A percentile compares a stretch with the other conserved stretches of the same genome.
phyloP scores from a whole-genome alignment of 2,329 filamentous ascomycete species.

The Trichoderma afroharzianum region DNA sequence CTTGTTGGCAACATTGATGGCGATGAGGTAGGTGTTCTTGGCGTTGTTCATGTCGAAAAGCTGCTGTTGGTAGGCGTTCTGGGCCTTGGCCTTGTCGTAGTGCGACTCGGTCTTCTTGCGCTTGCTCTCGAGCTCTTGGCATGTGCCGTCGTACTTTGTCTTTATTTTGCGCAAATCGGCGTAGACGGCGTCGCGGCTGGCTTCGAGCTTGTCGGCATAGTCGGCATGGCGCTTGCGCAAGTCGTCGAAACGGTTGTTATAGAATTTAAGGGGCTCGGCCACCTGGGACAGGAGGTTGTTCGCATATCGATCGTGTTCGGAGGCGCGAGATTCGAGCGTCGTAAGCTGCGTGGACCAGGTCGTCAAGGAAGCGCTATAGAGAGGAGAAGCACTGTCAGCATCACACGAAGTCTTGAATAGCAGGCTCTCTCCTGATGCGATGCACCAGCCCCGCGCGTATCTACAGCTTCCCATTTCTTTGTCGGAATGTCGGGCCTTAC shows the following conservation, averaged over 20 bases:
- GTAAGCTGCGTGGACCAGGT: slow-evolving; percentile 95
- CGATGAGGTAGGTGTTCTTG: slow-evolving; percentile 97
- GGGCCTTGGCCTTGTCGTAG: slow-evolving; percentile 92
- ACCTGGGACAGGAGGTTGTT: slow-evolving; percentile 75
- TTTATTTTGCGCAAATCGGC: slow-evolving; percentile 86
- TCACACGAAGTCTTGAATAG: not conserved
- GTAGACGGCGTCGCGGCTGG: slow-evolving; percentile 81
- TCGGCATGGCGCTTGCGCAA: slow-evolving; percentile 87
- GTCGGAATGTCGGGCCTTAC: slow-evolving; percentile 36
- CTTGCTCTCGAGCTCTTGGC: slow-evolving; percentile 89
- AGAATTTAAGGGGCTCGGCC: slow-evolving; percentile 79
- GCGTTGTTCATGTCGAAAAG: slow-evolving; percentile 92
- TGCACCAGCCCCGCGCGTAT: not conserved
- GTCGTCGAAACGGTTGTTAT: slow-evolving; percentile 77
- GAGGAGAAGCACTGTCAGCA: not conserved
- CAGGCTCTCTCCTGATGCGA: not conserved
- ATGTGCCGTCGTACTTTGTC: slow-evolving; percentile 85
- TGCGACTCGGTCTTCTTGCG: slow-evolving; percentile 92
- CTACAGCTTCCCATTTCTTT: not conserved
- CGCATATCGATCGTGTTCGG: slow-evolving; percentile 83
- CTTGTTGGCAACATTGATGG: slow-evolving; percentile 95
- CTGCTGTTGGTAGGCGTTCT: slow-evolving; percentile 88
- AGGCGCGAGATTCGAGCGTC: slow-evolving; percentile 81
- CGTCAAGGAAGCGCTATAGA: slow-evolving; percentile 77
- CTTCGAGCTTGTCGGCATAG: slow-evolving; percentile 82